Conservation (phyloP, 805 yeast genomes). For the Hanseniaspora opuntiae region DNA sequence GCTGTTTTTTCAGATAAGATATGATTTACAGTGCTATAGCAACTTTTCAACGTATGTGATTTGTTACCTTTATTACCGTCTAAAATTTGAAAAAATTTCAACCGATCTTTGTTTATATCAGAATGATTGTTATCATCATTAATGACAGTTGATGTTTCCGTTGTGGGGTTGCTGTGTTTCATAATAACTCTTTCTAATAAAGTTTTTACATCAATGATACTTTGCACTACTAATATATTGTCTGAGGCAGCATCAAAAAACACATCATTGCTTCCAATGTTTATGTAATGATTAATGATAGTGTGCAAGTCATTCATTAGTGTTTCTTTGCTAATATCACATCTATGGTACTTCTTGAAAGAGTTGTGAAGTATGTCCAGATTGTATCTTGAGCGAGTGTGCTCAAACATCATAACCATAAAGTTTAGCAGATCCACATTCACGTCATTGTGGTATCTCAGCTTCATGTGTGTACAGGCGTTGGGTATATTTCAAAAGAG, state of each 20-base stretch:
- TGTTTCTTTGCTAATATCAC: not conserved
- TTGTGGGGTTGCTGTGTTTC: not conserved
- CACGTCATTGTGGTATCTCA: not conserved
- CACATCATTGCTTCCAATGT: not conserved
- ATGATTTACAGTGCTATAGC: constrained; percentile 10
- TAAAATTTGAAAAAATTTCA: not conserved
- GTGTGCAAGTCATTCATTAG: not conserved
- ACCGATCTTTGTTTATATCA: not conserved
- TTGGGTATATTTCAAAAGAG: not conserved
- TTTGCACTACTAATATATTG: not conserved
- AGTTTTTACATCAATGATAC: not conserved
- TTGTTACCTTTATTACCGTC: not conserved
- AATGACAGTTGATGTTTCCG: too few relatives aligned
- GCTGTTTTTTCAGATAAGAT: constrained; percentile 18
- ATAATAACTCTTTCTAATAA: not conserved
- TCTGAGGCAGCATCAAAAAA: not conserved
- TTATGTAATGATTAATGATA: not conserved
- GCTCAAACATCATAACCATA: not conserved
- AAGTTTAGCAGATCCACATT: not conserved
- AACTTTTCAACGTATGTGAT: not conserved
- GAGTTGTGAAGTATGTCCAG: not conserved
- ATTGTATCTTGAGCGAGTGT: not conserved
- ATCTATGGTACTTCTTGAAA: not conserved
- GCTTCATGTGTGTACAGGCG: not conserved
- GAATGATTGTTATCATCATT: not conserved